phyloP scores from a whole-genome alignment of 2,329 filamentous ascomycete genomes.

The Xylaria sp. region DNA sequence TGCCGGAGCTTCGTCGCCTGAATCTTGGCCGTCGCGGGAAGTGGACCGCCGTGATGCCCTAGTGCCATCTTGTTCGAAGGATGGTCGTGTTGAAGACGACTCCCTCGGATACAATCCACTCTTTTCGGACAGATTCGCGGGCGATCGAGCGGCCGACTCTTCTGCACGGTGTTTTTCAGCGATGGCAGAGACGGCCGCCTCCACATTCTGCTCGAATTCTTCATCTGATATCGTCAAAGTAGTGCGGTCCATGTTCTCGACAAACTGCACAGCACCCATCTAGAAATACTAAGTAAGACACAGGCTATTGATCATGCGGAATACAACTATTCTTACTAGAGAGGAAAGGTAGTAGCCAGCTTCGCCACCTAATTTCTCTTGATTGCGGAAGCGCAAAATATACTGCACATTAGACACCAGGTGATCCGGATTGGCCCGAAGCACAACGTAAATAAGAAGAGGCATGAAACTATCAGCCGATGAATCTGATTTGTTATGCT shows the following conservation, averaged over 20 bases:
- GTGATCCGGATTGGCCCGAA: constrained; percentile 94
- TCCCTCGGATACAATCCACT: constrained; percentile 50
- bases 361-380: constrained; percentile 97
- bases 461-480: constrained; percentile 97
- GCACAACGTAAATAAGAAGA: constrained; percentile 92
- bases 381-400: constrained; percentile 94
- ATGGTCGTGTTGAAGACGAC: constrained; percentile 60
- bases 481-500: constrained; percentile 91
- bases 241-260: constrained; percentile 95
- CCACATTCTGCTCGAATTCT: constrained; percentile 96
- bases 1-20: constrained; percentile 78
- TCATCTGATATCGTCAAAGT: constrained; percentile 92
- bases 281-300: constrained; percentile 47
- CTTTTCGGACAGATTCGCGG: constrained; percentile 60
- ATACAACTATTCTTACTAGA: constrained; percentile 64
- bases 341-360: constrained; percentile 98
- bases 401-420: constrained; percentile 98
- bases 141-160: constrained; percentile 58
- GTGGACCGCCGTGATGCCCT: constrained; percentile 64
- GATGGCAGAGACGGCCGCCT: constrained; percentile 93
- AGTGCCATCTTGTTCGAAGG: constrained; percentile 55
- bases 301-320: constrained; percentile 6
- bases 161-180: constrained; percentile 82
- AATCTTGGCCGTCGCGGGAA: constrained; percentile 63
- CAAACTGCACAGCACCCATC: constrained; percentile 95